These are phyloP conservation scores for Exophiala oligosperma DNA, from an alignment of 2,329 filamentous ascomycete species.

Conservation along the genomic window DNA sequence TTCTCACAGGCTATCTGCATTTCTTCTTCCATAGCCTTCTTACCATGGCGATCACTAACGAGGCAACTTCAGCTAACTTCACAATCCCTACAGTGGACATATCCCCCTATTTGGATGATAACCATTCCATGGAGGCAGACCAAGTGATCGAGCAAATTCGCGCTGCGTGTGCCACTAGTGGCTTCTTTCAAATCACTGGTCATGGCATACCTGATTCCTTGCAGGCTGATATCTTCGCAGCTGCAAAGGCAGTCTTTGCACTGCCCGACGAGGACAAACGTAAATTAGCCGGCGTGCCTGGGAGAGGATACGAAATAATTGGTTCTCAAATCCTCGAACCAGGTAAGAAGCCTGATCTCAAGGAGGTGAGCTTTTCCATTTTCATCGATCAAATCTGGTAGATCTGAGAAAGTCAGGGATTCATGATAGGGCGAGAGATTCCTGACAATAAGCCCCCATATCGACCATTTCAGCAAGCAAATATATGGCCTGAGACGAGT, in stretches of 20 bases:
- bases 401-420: conserved; percentile 22
- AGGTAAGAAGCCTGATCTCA: conserved; percentile 30
- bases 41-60: conserved; percentile 1
- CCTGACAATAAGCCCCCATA: conserved; percentile 22
- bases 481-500: conserved; percentile 17
- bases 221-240: conserved; percentile 44
- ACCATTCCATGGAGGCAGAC: conserved; percentile 15
- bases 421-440: conserved; percentile 30
- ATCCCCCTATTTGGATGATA: neutral
- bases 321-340: conserved; percentile 32
- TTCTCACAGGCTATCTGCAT: neutral
- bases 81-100: conserved; percentile 3
- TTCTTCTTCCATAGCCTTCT: no score
- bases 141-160: conserved; percentile 39
- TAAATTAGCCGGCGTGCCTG: conserved; percentile 14
- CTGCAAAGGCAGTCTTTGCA: conserved; percentile 50
- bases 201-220: conserved; percentile 46
- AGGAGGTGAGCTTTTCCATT: conserved; percentile 29
- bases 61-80: neutral
- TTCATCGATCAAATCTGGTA: neutral
- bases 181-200: conserved; percentile 56
- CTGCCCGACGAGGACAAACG: conserved; percentile 35
- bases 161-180: conserved; percentile 46
- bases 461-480: conserved; percentile 22
- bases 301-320: conserved; percentile 33